A percentile compares a stretch with the other conserved stretches of the same genome.
Evolutionary conservation across 2,329 filamentous ascomycete species (phyloP).

Genomic region (Beauveria australis): DNA sequence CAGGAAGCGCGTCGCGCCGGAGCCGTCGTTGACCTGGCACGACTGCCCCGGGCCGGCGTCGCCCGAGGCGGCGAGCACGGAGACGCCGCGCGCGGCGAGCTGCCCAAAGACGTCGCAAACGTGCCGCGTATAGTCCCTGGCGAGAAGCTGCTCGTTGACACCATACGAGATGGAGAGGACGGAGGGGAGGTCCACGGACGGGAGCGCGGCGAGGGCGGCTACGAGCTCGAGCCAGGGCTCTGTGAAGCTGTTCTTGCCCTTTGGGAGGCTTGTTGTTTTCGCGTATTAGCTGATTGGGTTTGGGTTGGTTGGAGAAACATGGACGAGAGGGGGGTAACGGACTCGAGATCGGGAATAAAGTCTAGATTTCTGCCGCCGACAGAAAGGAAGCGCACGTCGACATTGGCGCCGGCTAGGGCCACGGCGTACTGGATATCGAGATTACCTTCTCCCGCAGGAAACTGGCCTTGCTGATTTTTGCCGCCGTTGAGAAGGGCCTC

Average conservation of each 20-base stretch:
- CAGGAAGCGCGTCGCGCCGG: slow-evolving; percentile 24
- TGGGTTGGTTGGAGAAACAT: not conserved
- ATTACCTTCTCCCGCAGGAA: slow-evolving; percentile 27
- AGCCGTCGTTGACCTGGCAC: slow-evolving; percentile 30
- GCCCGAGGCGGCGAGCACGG: slow-evolving; percentile 57
- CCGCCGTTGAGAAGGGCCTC: slow-evolving; percentile 50
- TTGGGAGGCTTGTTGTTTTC: slow-evolving; percentile 10
- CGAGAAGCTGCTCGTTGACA: slow-evolving; percentile 58
- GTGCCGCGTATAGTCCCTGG: slow-evolving; percentile 44
- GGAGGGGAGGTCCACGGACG: slow-evolving; percentile 47
- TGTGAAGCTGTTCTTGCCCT: slow-evolving; percentile 32
- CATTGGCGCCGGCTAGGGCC: slow-evolving; percentile 23
- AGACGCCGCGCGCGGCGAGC: slow-evolving; percentile 57
- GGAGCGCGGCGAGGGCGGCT: slow-evolving; percentile 47
- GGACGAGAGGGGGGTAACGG: slow-evolving; percentile 14
- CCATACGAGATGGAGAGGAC: slow-evolving; percentile 65
- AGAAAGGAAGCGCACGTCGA: slow-evolving; percentile 26
- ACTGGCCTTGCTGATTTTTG: slow-evolving; percentile 37
- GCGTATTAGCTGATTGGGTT: not conserved
- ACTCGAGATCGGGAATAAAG: slow-evolving; percentile 28
- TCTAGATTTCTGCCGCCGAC: slow-evolving; percentile 24
- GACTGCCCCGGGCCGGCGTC: slow-evolving; percentile 36
- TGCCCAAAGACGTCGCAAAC: slow-evolving; percentile 52
- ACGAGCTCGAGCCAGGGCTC: slow-evolving; percentile 62
- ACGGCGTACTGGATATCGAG: slow-evolving; percentile 30